Conservation (phyloP, 306 rosid species). For the Sphenostylis stenocarpa region DNA sequence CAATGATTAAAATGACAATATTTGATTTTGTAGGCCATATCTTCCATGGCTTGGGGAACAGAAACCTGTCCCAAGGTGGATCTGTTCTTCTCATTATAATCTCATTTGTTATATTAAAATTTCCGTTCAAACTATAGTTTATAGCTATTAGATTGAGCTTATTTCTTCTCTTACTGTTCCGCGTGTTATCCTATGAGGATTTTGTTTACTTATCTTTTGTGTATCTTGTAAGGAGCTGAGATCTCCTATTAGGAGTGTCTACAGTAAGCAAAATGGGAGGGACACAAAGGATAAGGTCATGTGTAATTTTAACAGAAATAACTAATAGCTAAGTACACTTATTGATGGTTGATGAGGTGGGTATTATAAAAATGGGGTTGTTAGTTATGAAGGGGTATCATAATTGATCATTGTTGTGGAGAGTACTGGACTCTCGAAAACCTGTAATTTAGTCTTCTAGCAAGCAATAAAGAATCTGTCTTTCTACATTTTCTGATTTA, state of each 20-base stretch:
- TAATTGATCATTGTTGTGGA: no score
- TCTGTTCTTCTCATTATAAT: background rate
- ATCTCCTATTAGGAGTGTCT: background rate
- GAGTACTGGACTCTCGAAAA: background rate
- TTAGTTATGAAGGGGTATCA: background rate
- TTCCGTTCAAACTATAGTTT: background rate
- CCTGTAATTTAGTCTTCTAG: no score
- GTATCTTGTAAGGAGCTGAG: background rate
- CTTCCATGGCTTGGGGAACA: conserved; percentile 97
- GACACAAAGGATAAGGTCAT: background rate
- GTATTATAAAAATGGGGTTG: background rate
- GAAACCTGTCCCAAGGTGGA: conserved; percentile 81
- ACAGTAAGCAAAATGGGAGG: background rate
- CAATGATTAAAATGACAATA: conserved; percentile 1
- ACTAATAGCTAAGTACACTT: background rate
- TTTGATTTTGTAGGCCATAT: conserved; percentile 54
- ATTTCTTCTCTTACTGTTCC: background rate
- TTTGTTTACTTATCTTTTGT: background rate
- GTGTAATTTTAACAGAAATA: no score
- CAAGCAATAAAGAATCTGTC: no score
- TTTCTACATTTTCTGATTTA: no score
- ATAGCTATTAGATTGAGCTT: background rate
- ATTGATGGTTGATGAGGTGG: background rate
- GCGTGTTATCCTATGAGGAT: background rate
- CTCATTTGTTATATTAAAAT: background rate